Evolutionary conservation across 257 asterid genomes (phyloP).

Genomic region (Gynochthodes officinalis): DNA sequence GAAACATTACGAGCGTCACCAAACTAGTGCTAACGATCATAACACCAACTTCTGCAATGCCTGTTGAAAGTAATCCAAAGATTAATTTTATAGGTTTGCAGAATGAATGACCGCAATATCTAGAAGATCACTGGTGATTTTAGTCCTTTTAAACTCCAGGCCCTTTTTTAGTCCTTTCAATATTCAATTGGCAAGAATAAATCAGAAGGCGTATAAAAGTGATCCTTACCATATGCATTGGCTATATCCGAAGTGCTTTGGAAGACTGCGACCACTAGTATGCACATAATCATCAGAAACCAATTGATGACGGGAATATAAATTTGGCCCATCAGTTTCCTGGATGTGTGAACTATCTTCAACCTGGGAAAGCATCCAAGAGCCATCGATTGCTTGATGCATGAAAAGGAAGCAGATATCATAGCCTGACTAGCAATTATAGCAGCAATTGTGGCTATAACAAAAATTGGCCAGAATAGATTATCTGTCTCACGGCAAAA

Average conservation of each 20-base stretch:
- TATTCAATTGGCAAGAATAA: background rate
- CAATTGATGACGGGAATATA: slow-evolving; percentile 90
- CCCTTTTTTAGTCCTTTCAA: too few species aligned
- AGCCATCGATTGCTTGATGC: slow-evolving; percentile 94
- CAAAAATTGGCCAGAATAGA: slow-evolving; percentile 91
- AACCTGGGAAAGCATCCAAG: slow-evolving; percentile 96
- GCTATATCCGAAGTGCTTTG: slow-evolving; percentile 83
- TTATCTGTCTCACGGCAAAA: slow-evolving; percentile 41
- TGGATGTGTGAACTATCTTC: slow-evolving; percentile 92
- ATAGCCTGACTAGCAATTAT: slow-evolving; percentile 95
- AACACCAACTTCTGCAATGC: slow-evolving; percentile 98
- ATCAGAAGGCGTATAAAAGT: background rate
- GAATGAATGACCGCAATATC: background rate
- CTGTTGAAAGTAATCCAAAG: slow-evolving; percentile 27
- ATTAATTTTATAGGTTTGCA: background rate
- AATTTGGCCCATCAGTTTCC: slow-evolving; percentile 85
- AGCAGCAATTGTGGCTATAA: slow-evolving; percentile 84
- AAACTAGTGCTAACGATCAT: slow-evolving; percentile 84
- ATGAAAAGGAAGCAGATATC: slow-evolving; percentile 97
- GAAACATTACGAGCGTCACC: slow-evolving; percentile 88
- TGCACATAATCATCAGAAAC: slow-evolving; percentile 92
- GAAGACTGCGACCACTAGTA: slow-evolving; percentile 78
- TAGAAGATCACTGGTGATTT: background rate
- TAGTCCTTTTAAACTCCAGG: background rate
- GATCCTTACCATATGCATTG: slow-evolving; percentile 77